A percentile compares a stretch with the other conserved stretches of the same genome.
Conservation (phyloP, 495 filamentous ascomycete genomes). For the Xanthoparmelia taractica region DNA sequence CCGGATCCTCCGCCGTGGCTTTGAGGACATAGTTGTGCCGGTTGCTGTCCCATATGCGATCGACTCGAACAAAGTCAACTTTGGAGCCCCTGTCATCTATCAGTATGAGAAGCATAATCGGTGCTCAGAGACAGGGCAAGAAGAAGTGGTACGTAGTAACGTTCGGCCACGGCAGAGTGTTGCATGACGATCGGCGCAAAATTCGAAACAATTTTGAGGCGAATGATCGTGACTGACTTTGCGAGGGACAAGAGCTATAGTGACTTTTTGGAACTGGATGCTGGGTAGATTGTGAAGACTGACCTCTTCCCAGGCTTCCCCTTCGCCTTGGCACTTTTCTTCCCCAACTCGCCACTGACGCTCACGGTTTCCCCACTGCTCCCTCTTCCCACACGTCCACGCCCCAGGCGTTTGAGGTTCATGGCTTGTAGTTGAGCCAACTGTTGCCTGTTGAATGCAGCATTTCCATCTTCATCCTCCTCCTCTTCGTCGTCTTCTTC, state of each 20-base stretch:
- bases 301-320: slow-evolving; percentile 19
- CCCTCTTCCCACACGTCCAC: slow-evolving; percentile 12
- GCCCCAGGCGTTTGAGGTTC: slow-evolving; percentile 23
- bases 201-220: neutral
- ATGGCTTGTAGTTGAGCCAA: slow-evolving; percentile 26
- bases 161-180: neutral
- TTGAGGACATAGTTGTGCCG: slow-evolving; percentile 79
- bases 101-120: neutral
- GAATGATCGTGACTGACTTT: slow-evolving; percentile 22
- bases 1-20: slow-evolving; percentile 65
- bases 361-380: slow-evolving; percentile 19
- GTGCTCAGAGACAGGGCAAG: neutral
- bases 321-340: slow-evolving; percentile 6
- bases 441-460: slow-evolving; percentile 24
- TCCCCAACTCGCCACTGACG: slow-evolving; percentile 23
- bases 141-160: neutral
- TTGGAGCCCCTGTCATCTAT: slow-evolving; percentile 49
- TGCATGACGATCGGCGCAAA: neutral
- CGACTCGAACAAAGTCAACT: slow-evolving; percentile 77
- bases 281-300: slow-evolving; percentile 9
- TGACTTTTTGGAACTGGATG: neutral
- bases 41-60: slow-evolving; percentile 72
- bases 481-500: slow-evolving; percentile 3
- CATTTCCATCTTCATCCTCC: slow-evolving; percentile 19
- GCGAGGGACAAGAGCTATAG: neutral